Conservation (phyloP, 352 stramenopile genomes). For the Pythium myriotylum region DNA sequence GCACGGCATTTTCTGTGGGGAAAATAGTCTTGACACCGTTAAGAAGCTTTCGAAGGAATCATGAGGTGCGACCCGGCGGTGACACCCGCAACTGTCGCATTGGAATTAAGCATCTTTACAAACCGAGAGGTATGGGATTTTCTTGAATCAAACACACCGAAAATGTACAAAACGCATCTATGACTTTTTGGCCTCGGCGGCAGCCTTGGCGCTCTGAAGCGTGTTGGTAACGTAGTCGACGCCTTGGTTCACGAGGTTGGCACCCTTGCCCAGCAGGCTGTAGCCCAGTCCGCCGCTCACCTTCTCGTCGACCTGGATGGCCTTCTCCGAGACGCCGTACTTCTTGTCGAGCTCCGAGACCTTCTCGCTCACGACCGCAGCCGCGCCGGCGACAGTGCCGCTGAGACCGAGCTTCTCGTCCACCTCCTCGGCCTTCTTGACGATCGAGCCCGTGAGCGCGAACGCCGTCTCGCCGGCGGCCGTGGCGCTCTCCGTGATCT, state of each 20-base stretch:
- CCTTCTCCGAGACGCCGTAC: constrained; percentile 66
- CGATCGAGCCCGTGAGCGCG: constrained; percentile 45
- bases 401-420: constrained; percentile 61
- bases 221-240: constrained; percentile 70
- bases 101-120: no score
- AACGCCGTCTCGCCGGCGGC: constrained; percentile 45
- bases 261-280: constrained; percentile 58
- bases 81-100: constrained; percentile 11
- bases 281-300: constrained; percentile 70
- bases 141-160: no score
- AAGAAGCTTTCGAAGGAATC: not conserved
- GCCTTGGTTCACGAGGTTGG: constrained; percentile 38
- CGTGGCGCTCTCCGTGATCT: constrained; percentile 33
- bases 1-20: constrained; percentile 18
- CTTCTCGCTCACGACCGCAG: constrained; percentile 52
- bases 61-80: constrained; percentile 12
- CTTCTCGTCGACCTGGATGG: constrained; percentile 69
- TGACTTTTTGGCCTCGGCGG: constrained; percentile 33
- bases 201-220: constrained; percentile 67
- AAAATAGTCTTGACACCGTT: constrained; percentile 9
- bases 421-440: constrained; percentile 63
- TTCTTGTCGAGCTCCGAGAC: constrained; percentile 59
- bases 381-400: constrained; percentile 49
- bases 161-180: not conserved
- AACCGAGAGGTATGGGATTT: no score